phyloP scores from a whole-genome alignment of 805 yeast genomes.

The Saturnispora galanensis region DNA sequence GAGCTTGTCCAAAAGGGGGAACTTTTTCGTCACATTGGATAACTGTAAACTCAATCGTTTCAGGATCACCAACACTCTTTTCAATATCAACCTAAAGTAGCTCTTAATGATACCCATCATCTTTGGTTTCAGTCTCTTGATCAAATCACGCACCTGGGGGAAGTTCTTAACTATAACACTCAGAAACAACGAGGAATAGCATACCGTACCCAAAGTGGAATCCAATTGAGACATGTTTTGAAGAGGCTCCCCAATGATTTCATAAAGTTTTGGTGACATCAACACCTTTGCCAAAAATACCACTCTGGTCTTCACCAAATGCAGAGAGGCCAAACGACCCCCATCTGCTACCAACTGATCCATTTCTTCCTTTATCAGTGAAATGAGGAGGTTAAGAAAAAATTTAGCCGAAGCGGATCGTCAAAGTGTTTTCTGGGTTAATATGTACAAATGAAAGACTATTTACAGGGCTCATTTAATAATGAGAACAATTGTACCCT shows the following conservation, averaged over 20 bases:
- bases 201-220: constrained; percentile 25
- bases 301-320: not conserved
- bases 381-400: not conserved
- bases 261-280: constrained; percentile 22
- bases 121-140: not conserved
- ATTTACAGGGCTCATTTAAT: constrained; percentile 7
- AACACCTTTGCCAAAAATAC: constrained; percentile 16
- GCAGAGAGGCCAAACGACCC: not conserved
- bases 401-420: not conserved
- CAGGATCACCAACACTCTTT: not conserved
- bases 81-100: not conserved
- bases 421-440: no score
- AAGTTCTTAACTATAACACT: constrained; percentile 7
- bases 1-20: not conserved
- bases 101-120: not conserved
- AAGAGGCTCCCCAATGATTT: constrained; percentile 19
- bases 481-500: constrained; percentile 20
- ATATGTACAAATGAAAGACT: no score
- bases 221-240: constrained; percentile 23
- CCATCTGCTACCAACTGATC: not conserved
- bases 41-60: not conserved
- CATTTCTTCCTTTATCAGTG: not conserved
- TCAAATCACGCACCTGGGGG: constrained; percentile 1
- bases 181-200: constrained; percentile 24
- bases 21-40: not conserved